These are phyloP conservation scores for Ceratocystis eucalypticola DNA, from an alignment of 2,329 filamentous ascomycete species.

Conservation along the genomic window DNA sequence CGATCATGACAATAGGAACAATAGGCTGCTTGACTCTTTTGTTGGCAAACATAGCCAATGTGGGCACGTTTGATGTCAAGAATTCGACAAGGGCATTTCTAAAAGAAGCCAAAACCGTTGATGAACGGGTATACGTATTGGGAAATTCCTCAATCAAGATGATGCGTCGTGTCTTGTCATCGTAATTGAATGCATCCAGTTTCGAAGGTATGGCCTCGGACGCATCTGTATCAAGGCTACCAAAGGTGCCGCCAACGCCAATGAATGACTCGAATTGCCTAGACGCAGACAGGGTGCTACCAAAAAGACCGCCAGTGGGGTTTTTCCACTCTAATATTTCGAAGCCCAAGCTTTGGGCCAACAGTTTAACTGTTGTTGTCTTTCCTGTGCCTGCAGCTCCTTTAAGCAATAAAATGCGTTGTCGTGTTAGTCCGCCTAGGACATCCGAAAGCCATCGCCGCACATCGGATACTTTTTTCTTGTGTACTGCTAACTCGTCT, in stretches of 20 bases:
- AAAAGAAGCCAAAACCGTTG: slow-evolving; percentile 54
- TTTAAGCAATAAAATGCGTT: slow-evolving; percentile 72
- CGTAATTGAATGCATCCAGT: neutral
- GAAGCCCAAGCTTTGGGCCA: slow-evolving; percentile 64
- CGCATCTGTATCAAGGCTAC: slow-evolving; percentile 43
- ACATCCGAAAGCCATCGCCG: slow-evolving; percentile 68
- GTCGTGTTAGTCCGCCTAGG: slow-evolving; percentile 47
- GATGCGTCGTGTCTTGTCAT: slow-evolving; percentile 32
- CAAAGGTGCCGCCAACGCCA: slow-evolving; percentile 65
- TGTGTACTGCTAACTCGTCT: slow-evolving; percentile 84
- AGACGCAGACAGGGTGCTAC: slow-evolving; percentile 55
- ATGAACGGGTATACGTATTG: slow-evolving; percentile 56
- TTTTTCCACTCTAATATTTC: slow-evolving; percentile 86
- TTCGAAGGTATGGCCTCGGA: neutral
- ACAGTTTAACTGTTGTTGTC: slow-evolving; percentile 68
- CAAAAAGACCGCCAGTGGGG: slow-evolving; percentile 47
- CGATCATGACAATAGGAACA: slow-evolving; percentile 71
- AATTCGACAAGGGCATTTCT: slow-evolving; percentile 62
- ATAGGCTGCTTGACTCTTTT: slow-evolving; percentile 34
- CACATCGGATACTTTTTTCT: slow-evolving; percentile 83
- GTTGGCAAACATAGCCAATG: slow-evolving; percentile 35
- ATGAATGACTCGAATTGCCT: slow-evolving; percentile 89
- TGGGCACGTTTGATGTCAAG: slow-evolving; percentile 52
- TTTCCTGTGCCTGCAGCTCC: slow-evolving; percentile 87
- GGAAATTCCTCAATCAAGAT: slow-evolving; percentile 75